These are phyloP conservation scores for Boletellus emodensis DNA, from an alignment of 768 basidiomycete species.

Conservation along the genomic window DNA sequence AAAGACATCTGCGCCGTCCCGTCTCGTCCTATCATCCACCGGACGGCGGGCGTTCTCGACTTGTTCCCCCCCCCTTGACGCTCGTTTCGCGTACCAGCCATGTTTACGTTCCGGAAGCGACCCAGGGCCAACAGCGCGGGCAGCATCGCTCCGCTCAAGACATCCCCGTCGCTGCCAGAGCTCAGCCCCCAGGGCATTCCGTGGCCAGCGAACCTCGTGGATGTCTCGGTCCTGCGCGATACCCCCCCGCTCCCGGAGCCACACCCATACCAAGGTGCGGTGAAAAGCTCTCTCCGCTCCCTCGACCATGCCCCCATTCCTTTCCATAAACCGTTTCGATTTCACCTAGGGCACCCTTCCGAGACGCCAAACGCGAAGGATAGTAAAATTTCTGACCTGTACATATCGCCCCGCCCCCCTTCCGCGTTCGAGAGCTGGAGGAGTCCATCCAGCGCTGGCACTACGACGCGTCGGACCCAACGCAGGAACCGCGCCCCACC, in stretches of 20 bases:
- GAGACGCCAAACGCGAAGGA: conserved; percentile 31
- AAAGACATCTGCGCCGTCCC: conserved; percentile 17
- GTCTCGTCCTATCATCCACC: background rate
- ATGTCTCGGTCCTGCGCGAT: conserved; percentile 61
- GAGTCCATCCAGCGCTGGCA: conserved; percentile 33
- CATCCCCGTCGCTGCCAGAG: conserved; percentile 80
- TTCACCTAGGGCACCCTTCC: conserved; percentile 36
- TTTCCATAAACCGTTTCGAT: conserved; percentile 81
- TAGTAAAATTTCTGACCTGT: conserved; percentile 63
- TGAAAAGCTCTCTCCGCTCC: conserved; percentile 61
- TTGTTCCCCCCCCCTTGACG: conserved; percentile 15
- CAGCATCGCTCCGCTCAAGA: conserved; percentile 46
- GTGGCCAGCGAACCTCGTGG: conserved; percentile 83
- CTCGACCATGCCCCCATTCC: conserved; percentile 53
- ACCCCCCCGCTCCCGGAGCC: conserved; percentile 29
- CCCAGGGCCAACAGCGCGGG: conserved; percentile 45
- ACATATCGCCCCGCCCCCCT: conserved; percentile 57
- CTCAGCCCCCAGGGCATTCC: conserved; percentile 70
- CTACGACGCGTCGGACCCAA: conserved; percentile 52
- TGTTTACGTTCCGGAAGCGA: conserved; percentile 75
- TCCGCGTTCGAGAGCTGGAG: conserved; percentile 60
- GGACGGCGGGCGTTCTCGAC: conserved; percentile 25
- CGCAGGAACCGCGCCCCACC: conserved; percentile 63
- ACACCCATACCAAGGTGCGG: conserved; percentile 58
- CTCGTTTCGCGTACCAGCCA: conserved; percentile 33